Conservation (phyloP, 1,284 basidiomycete genomes). For the Cryptococcus sp. region DNA sequence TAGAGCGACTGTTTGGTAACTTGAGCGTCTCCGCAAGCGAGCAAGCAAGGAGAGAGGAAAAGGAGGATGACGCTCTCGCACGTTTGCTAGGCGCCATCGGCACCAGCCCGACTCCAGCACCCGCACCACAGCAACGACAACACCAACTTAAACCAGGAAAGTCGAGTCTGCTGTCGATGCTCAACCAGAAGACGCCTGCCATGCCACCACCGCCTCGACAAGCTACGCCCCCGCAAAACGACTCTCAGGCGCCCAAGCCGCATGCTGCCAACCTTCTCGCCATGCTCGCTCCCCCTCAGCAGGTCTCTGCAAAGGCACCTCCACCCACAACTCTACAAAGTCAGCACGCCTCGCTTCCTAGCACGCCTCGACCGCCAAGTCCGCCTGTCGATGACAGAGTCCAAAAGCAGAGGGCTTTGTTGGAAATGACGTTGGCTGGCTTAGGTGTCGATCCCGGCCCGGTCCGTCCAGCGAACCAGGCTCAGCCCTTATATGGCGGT, state of each 20-base stretch:
- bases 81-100: constrained; percentile 28
- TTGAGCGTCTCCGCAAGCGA: constrained; percentile 6
- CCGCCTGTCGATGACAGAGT: constrained; percentile 14
- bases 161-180: constrained; percentile 22
- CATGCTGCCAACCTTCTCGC: constrained; percentile 27
- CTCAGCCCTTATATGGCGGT: background rate
- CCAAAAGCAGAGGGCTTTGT: constrained; percentile 23
- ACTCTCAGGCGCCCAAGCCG: constrained; percentile 6
- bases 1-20: constrained; percentile 31
- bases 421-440: constrained; percentile 32
- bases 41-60: background rate
- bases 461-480: background rate
- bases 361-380: constrained; percentile 18
- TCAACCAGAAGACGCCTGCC: constrained; percentile 11
- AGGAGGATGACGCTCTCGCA: constrained; percentile 36
- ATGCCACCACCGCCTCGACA: background rate
- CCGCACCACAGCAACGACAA: background rate
- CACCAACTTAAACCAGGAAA: constrained; percentile 9
- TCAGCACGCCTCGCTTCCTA: constrained; percentile 20
- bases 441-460: constrained; percentile 12
- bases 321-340: background rate
- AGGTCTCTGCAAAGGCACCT: background rate
- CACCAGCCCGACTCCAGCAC: constrained; percentile 6
- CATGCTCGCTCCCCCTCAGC: constrained; percentile 17
- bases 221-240: background rate